These are phyloP conservation scores for Calocybe gambosa DNA, from an alignment of 1,284 basidiomycete species.

Conservation along the genomic window DNA sequence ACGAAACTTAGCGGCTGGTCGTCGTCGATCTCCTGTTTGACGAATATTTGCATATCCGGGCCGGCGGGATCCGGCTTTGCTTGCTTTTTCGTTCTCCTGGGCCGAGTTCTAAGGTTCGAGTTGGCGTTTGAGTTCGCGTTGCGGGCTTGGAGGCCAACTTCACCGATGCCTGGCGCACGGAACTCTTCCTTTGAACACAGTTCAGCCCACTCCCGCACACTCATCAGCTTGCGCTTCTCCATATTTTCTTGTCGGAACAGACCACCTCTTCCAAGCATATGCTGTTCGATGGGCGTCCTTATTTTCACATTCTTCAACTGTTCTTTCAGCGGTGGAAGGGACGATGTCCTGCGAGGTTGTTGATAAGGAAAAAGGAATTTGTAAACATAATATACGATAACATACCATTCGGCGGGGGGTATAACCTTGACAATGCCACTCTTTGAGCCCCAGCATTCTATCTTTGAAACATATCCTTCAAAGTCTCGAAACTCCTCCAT, in stretches of 20 bases:
- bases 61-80: slow-evolving; percentile 28
- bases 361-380: too few relatives aligned
- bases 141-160: slow-evolving; percentile 54
- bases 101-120: slow-evolving; percentile 29
- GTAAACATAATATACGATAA: too few relatives aligned
- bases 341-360: slow-evolving; percentile 48
- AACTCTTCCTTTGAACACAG: slow-evolving; percentile 69
- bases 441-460: slow-evolving; percentile 82
- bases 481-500: slow-evolving; percentile 88
- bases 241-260: slow-evolving; percentile 90
- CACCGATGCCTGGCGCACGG: slow-evolving; percentile 62
- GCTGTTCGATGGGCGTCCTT: slow-evolving; percentile 85
- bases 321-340: slow-evolving; percentile 62
- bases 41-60: slow-evolving; percentile 30
- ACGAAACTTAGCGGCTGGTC: slow-evolving; percentile 16
- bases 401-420: slow-evolving; percentile 88
- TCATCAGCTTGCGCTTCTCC: slow-evolving; percentile 79
- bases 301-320: slow-evolving; percentile 74
- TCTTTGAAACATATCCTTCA: slow-evolving; percentile 77
- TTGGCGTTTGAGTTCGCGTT: slow-evolving; percentile 30
- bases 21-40: slow-evolving; percentile 35
- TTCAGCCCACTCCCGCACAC: slow-evolving; percentile 82
- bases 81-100: slow-evolving; percentile 32
- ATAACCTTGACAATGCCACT: slow-evolving; percentile 94
- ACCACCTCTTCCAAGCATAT: slow-evolving; percentile 81